Base-by-base conservation (phyloP, 2,329 filamentous ascomycete species). In the Aspergillus sp. region DNA sequence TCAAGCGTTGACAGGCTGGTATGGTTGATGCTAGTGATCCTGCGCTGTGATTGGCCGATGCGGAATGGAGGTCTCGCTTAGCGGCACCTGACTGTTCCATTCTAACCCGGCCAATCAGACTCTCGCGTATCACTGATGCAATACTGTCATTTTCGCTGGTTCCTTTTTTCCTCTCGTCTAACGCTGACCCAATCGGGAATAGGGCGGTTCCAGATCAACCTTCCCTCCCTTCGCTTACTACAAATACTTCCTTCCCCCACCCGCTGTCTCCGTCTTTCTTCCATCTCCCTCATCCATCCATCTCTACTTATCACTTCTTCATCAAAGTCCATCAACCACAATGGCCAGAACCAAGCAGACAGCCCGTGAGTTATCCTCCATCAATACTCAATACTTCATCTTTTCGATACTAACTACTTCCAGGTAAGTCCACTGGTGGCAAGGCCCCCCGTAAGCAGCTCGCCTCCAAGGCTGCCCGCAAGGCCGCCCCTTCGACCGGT, bases 391-490 rank as follows among this genome's bases (percentile, higher is more conserved):
- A 49, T 25, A 49, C 47, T 46, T 43, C 55, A 53, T 30, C 25
- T 7, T n/a, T 7, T 44, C 49, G 49, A 54, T 53, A 51, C 48
- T 46, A 53, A 58, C 54, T 46, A 22, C 52, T 54, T 52, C 71
- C 66, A 82, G 81, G 82, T 74, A 86, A 95, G 77, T 83, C 80
- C 70, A 83, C 81, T 71, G 81, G 81, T 83, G 81, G 81, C 78
- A 85, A 85, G 75, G 81, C 81, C 67, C 81, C 81, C 62, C 80
- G 81, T 76, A 98, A 98, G 88, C 90, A 96, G 84, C 90, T 97
- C 69, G 91, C 91, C 65, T 95, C 90, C 81, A 96, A 96, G 88
- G 93, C 91, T 61, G 91, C 93, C 68, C 90, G 93, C 80, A 98
- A 98, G 85, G 90, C 86, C 65, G 91, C 93, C 53, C 93, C 93